Evolutionary conservation across 305 asterid genomes (phyloP), one percentile per base, ranked within the genome.

Genomic region (Striga hermonthica): DNA sequence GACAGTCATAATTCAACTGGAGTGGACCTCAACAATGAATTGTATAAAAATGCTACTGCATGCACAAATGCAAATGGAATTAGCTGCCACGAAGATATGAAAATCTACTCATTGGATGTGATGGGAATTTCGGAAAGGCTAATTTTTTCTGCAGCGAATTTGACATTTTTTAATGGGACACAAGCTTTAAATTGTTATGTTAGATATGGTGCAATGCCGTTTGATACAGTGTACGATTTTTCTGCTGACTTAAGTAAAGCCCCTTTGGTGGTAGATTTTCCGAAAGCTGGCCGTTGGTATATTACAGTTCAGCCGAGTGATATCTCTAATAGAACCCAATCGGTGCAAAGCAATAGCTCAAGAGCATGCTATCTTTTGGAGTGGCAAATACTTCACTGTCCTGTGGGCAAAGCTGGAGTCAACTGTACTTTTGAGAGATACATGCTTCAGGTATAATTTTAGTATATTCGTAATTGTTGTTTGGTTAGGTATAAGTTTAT

Each of bases 221-320:
- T 70, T 15, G 56, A 75, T 38, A 69, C 80, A 40, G 62, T 76
- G 70, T 77, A 82, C 72, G 99, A 94, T 83, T 94, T 82, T 79
- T 80, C 88, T 12, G 87, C 83, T 36, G 87, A 88, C 70, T 64
- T 94, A 54, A 79, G 80, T 75, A 78, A 74, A 66, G 60, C 69
- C 68, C 93, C 92, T 57, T 62, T 94, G 76, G 78, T 86, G 54
- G 83, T 94, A 61, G 75, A 70, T 3, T 74, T 78, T 61, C 99
- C 99, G 11, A 88, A 78, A 83, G 67, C 84, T 60, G 99, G 99
- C 49, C 85, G 83, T 37, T 94, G 97, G 99, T 94, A 80, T 79
- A 67, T 94, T 74, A 74, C 72, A 43, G 47, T 90, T 63, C 93
- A 71, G 69, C 85, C 87, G 0, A 35, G 68, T 67, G 86, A 75